These are phyloP conservation scores for Russula dissimulans DNA, from an alignment of 768 basidiomycete genomes.

Conservation along the genomic window DNA sequence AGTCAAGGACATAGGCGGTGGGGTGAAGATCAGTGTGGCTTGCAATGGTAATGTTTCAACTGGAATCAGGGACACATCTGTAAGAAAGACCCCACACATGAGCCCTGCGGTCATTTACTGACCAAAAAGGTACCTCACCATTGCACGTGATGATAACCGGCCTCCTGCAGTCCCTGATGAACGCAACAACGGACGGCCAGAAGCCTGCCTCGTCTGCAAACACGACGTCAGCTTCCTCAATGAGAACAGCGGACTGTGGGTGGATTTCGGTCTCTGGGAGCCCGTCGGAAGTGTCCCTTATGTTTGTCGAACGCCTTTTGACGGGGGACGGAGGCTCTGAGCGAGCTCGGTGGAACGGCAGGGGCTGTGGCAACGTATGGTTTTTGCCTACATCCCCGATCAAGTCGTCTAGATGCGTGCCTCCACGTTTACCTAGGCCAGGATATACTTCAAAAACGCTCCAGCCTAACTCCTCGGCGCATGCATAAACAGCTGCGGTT, in stretches of 20 bases:
- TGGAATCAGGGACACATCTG: conserved; percentile 71
- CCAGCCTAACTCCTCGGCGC: conserved; percentile 90
- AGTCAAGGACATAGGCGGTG: conserved; percentile 20
- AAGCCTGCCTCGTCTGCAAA: conserved; percentile 82
- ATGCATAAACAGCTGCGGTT: conserved; percentile 87
- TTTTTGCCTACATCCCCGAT: conserved; percentile 93
- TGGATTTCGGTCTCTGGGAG: background rate
- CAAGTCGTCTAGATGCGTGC: conserved; percentile 63
- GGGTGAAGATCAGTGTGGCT: conserved; percentile 52
- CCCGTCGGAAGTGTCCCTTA: background rate
- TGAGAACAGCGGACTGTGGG: conserved; percentile 75
- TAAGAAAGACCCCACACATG: background rate
- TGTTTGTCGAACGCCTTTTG: background rate
- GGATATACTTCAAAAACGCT: conserved; percentile 96
- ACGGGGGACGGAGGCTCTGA: conserved; percentile 16
- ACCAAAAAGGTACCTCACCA: conserved; percentile 43
- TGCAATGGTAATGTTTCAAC: conserved; percentile 69
- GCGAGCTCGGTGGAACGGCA: conserved; percentile 13
- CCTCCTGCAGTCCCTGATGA: conserved; percentile 76
- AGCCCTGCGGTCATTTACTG: conserved; percentile 7
- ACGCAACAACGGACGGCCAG: conserved; percentile 70
- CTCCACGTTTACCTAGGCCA: conserved; percentile 84
- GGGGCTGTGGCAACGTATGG: conserved; percentile 41
- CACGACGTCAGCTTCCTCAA: conserved; percentile 94
- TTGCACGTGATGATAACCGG: conserved; percentile 95